Conservation (phyloP, 2,329 filamentous ascomycete species). For the Sphaerulina musiva region DNA sequence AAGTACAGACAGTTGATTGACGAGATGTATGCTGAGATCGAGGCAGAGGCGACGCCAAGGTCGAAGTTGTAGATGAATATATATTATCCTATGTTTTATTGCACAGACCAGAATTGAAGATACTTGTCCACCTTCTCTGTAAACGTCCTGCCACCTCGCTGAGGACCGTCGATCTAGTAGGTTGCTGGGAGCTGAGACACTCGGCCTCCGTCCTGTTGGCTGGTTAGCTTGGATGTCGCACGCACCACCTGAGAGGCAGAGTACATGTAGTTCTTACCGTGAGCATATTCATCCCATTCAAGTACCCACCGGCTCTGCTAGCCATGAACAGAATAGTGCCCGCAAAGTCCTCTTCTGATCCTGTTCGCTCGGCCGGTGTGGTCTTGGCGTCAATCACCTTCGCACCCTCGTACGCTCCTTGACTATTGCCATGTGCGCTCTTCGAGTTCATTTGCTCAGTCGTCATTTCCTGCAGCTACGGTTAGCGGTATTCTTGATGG, state of each 20-base stretch:
- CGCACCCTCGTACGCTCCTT: slow-evolving; percentile 44
- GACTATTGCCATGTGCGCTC: slow-evolving; percentile 18
- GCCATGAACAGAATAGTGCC: slow-evolving; percentile 61
- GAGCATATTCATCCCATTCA: slow-evolving; percentile 58
- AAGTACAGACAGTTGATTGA: slow-evolving; percentile 53
- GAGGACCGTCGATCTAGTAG: no score
- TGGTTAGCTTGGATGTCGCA: no score
- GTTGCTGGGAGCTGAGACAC: no score
- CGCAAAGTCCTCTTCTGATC: slow-evolving; percentile 57
- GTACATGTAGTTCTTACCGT: slow-evolving; percentile 34
- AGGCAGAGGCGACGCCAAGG: slow-evolving; percentile 40
- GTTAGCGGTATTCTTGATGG: neutral
- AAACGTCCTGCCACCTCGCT: no score
- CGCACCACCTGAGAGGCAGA: neutral
- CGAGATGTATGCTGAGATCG: slow-evolving; percentile 54
- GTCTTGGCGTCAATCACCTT: slow-evolving; percentile 40
- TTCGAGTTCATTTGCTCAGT: slow-evolving; percentile 12
- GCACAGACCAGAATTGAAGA: no score
- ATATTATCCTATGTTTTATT: neutral
- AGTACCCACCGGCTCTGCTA: slow-evolving; percentile 57
- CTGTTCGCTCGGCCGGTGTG: slow-evolving; percentile 55
- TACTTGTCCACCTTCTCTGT: no score
- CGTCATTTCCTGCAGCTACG: slow-evolving; percentile 26
- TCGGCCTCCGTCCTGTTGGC: no score
- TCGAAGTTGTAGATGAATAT: slow-evolving; percentile 43